phyloP scores from a whole-genome alignment of 768 basidiomycete species.

The Suillus variegatus region DNA sequence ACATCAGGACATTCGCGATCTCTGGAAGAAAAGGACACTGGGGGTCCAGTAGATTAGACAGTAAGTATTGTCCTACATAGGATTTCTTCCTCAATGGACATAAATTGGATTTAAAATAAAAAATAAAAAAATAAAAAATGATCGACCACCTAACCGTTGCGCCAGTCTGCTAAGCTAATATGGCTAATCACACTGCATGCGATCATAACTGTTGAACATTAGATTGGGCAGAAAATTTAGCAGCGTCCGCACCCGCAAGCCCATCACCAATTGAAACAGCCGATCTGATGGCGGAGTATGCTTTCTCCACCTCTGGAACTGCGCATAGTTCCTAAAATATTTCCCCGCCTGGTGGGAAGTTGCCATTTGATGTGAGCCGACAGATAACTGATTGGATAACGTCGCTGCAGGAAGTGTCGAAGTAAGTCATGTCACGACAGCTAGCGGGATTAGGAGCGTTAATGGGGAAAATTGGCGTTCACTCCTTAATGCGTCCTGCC shows the following conservation, averaged over 20 bases:
- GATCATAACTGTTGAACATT: conserved; percentile 19
- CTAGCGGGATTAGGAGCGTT: conserved; percentile 28
- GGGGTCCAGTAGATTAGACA: too few relatives aligned
- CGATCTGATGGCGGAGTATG: conserved; percentile 23
- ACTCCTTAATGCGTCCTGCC: not conserved
- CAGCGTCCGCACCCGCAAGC: conserved; percentile 21
- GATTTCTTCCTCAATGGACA: too few relatives aligned
- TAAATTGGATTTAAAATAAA: too few relatives aligned
- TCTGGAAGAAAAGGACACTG: too few relatives aligned
- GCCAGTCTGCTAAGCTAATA: conserved; percentile 15
- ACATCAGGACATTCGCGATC: too few relatives aligned
- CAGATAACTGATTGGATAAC: conserved; percentile 28
- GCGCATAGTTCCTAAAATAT: conserved; percentile 19
- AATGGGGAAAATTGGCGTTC: conserved; percentile 13
- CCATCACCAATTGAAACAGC: conserved; percentile 16
- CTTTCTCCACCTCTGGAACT: conserved; percentile 19
- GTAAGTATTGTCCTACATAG: too few relatives aligned
- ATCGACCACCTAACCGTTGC: too few relatives aligned
- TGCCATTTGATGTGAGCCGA: conserved; percentile 17
- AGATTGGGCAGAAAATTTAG: not conserved
- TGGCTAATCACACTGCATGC: conserved; percentile 23
- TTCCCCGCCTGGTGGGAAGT: conserved; percentile 13
- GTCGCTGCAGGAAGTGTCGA: conserved; percentile 25
- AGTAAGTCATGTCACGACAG: conserved; percentile 25
- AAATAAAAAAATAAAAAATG: too few relatives aligned